Evolutionary conservation across 352 stramenopile species (phyloP).

Genomic region (Blastocystis sp.): DNA sequence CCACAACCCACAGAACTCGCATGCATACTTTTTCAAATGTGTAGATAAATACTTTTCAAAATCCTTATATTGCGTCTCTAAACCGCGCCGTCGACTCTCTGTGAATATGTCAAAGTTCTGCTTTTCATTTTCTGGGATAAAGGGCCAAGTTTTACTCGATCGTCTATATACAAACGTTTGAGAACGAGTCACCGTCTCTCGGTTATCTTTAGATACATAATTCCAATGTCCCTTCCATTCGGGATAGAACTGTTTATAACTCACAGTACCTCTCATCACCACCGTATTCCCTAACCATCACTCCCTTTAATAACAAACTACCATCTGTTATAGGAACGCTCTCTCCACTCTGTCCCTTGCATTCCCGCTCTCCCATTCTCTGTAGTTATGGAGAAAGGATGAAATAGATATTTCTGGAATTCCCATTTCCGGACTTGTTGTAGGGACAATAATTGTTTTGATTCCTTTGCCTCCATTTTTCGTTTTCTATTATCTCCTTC

Average conservation of each 20-base stretch:
- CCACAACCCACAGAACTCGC: conserved; percentile 52
- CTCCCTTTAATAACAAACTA: not conserved
- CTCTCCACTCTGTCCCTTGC: not conserved
- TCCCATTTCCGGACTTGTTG: too few species aligned
- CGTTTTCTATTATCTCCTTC: not conserved
- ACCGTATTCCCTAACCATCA: conserved; percentile 43
- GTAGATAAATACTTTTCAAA: conserved; percentile 31
- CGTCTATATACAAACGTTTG: conserved; percentile 28
- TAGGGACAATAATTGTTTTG: too few species aligned
- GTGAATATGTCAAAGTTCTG: conserved; percentile 51
- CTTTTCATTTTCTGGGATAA: conserved; percentile 52
- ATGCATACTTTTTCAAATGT: conserved; percentile 56
- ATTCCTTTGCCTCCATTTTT: not conserved
- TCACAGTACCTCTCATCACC: conserved; percentile 34
- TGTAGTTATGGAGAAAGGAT: not conserved
- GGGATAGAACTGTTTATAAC: conserved; percentile 34
- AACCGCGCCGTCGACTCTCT: not conserved
- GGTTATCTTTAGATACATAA: conserved; percentile 23
- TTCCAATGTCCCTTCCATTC: conserved; percentile 56
- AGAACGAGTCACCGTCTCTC: conserved; percentile 20
- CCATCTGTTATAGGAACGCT: not conserved
- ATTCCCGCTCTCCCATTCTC: not conserved
- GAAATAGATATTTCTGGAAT: too few species aligned
- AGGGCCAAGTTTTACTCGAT: conserved; percentile 12
- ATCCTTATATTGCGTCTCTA: not conserved